Evolutionary conservation across 2,329 filamentous ascomycete genomes (phyloP), one percentile per base, ranked within the genome.

Genomic region (Cladosporium sp.): DNA sequence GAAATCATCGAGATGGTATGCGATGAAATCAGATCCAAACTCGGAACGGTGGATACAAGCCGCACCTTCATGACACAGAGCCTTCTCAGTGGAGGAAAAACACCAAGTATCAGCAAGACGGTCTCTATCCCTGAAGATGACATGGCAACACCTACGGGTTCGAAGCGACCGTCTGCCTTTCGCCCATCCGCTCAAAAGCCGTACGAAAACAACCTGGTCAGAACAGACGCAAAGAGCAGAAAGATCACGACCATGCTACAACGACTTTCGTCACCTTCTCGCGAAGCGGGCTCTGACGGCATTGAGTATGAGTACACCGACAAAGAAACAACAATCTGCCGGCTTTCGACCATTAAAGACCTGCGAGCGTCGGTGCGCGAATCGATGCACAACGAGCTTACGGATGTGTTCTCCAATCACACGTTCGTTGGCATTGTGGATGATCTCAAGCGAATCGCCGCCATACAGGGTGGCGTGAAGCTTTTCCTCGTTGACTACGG

Each of bases 401-500:
- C 89, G 0, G 90, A 96, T 52, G 82, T 93, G 12, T 88, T 97
- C 61, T 84, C 88, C 11, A 84, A 83, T 17, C 90, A 95, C 65
- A 96, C 89, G 1, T 99, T 96, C 67, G 88, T 99, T 42, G 93
- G 93, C 2, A 77, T 99, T 20, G 89, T 97, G 1, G 93, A 99
- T 63, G 87, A 92, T 62, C 80, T 79, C 36, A 85, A 89, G 43
- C 87, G 93, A 9, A 81, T 99, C 11, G 91, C 85, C n/a, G 90
- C 93, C 13, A 87, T 99, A 32, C 93, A 99, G 70, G 85, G 88
- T 30, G 93, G 92, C 12, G 86, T 97, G 7, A 95, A 91, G 65
- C 79, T 99, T 7, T 96, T 88, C 67, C 80, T 99, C 18, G 78
- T 99, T 47, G 93, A 99, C 69, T 99, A 99, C 64, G 93, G 90